Evolutionary conservation across 73 alveolate species (phyloP), one percentile per base, ranked within the genome.

Genomic region (Tetrahymena thermophila): DNA sequence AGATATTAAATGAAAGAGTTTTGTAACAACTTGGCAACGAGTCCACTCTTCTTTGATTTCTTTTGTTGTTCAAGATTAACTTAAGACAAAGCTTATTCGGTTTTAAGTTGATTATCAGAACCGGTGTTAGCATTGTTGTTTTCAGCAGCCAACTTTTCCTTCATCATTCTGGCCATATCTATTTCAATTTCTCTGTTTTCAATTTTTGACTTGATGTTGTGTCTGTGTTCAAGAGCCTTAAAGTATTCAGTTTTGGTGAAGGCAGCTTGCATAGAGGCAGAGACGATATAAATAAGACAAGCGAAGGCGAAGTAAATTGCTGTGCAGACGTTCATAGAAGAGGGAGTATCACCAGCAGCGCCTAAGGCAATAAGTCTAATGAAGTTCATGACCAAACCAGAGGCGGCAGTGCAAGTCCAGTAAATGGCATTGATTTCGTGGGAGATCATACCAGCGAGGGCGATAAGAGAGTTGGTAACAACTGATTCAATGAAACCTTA

Each of bases 381-480:
- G 85, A 58, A 58, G 85, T 58, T 58, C 85, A 58, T 58, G 85
- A 58, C 85, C 35, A 58, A 58, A 58, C 85, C 85, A 58, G 85
- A 58, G 37, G 85, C 85, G 15, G 85, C 85, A 58, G 85, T 58
- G 85, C 85, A 58, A 58, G 85, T 58, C 85, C 85, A 58, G 85
- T 58, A 58, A 58, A 58, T 58, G 85, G 85, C 34, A 31, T 58
- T 58, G n/a, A 58, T 58, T 58, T 58, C 38, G 35, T 58, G 85
- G 37, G 85, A 58, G 37, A 58, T 58, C 37, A n/a, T n/a, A 58
- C 85, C 85, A 58, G 85, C 85, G 16, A 58, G 37, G 15, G 35
- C 85, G n/a, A 58, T 58, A n/a, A 58, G 85, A 58, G 85, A 58
- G 10, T 58, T 58, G 34, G 85, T 17, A 58, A 58, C 85, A 58